A percentile compares a stretch with the other conserved stretches of the same genome.
These are phyloP conservation scores for Phytophthora gonapodyides DNA, from an alignment of 352 stramenopile species.

Conservation along the genomic window DNA sequence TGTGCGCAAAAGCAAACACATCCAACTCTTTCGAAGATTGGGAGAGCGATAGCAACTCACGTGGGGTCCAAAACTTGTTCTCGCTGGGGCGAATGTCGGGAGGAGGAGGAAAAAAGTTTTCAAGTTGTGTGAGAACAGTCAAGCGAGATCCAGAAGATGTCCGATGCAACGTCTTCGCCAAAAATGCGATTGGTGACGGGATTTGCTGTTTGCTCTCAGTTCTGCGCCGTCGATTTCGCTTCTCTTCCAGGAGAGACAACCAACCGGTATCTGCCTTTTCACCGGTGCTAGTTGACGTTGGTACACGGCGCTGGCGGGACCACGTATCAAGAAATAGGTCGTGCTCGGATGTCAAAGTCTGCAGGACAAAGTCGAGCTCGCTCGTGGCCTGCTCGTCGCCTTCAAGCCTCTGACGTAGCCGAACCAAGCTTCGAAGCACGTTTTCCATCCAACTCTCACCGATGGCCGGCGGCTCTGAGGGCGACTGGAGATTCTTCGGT, in stretches of 20 bases:
- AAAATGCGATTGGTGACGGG: constrained; percentile 24
- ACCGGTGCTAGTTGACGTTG: constrained; percentile 19
- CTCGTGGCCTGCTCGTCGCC: constrained; percentile 43
- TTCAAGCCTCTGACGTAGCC: constrained; percentile 50
- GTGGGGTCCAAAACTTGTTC: constrained; percentile 43
- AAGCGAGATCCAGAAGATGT: constrained; percentile 56
- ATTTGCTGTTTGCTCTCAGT: constrained; percentile 19
- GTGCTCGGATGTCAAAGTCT: constrained; percentile 66
- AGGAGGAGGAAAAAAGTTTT: constrained; percentile 41
- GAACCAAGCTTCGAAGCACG: constrained; percentile 59
- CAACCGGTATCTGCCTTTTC: constrained; percentile 43
- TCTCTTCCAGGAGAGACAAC: constrained; percentile 60
- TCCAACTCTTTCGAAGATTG: constrained; percentile 51
- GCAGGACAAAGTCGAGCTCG: constrained; percentile 70
- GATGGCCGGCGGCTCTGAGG: constrained; percentile 28
- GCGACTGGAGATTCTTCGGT: not conserved
- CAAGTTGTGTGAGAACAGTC: constrained; percentile 57
- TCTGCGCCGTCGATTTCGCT: constrained; percentile 38
- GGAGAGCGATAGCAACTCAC: constrained; percentile 41
- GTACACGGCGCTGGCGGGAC: constrained; percentile 30
- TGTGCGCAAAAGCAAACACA: constrained; percentile 50
- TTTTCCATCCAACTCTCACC: constrained; percentile 81
- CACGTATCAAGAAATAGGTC: constrained; percentile 58
- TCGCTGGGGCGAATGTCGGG: constrained; percentile 7
- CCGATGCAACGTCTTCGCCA: constrained; percentile 38